Evolutionary conservation across 2,329 filamentous ascomycete species (phyloP).

Genomic region (Exophiala phaeomuriformis): DNA sequence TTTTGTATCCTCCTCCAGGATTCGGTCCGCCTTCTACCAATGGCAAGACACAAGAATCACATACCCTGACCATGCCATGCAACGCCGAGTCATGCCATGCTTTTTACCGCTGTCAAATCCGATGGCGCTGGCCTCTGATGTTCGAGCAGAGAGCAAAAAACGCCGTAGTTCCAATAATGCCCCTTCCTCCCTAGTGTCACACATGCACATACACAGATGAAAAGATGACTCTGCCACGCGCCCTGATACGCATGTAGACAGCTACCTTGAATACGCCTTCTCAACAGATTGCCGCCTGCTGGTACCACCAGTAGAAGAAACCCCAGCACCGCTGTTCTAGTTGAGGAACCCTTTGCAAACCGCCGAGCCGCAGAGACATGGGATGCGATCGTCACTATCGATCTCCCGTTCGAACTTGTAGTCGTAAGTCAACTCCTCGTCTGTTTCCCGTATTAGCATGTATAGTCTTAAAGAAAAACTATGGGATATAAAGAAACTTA

Average conservation of each 20-base stretch:
- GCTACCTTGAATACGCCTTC: too few relatives aligned
- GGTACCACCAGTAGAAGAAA: too few relatives aligned
- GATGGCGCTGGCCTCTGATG: background rate
- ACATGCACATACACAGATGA: background rate
- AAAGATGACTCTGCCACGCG: background rate
- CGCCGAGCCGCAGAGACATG: constrained; percentile 90
- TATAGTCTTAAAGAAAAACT: background rate
- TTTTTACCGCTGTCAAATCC: background rate
- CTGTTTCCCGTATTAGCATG: constrained; percentile 45
- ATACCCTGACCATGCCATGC: background rate
- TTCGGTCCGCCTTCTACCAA: background rate
- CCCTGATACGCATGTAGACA: background rate
- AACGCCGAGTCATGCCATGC: background rate
- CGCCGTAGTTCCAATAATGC: background rate
- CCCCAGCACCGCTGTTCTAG: constrained; percentile 39
- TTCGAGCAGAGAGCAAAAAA: background rate
- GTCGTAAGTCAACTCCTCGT: constrained; percentile 98
- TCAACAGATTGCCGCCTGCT: too few relatives aligned
- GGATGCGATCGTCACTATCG: constrained; percentile 88
- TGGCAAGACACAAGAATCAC: background rate
- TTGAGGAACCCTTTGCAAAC: constrained; percentile 99
- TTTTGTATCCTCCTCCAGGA: background rate
- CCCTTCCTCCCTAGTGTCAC: background rate
- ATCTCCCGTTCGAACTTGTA: constrained; percentile 99
- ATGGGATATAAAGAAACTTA: constrained; percentile 44